Conservation (phyloP, 164 flowering plant genomes). For the Echeveria elegans region DNA sequence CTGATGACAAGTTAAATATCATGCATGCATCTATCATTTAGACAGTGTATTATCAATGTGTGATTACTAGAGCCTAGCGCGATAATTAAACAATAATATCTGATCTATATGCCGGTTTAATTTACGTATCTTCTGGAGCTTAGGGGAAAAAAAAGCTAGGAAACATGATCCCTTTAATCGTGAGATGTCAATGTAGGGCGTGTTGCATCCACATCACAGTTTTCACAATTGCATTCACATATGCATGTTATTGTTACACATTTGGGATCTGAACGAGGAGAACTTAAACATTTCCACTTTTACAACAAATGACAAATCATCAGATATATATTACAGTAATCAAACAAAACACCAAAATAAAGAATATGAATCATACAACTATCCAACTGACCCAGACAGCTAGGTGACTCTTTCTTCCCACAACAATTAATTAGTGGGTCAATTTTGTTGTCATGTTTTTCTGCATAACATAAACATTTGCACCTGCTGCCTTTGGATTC, state of each 20-base stretch:
- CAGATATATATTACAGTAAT: no score
- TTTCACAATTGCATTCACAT: not conserved
- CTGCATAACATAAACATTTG: no score
- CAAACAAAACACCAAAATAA: not conserved
- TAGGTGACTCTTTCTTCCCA: no score
- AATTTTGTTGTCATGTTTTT: no score
- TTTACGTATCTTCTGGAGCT: not conserved
- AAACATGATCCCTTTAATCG: slow-evolving; percentile 3
- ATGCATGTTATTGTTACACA: not conserved
- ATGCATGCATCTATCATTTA: not conserved
- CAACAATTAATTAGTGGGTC: no score
- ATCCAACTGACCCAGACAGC: no score
- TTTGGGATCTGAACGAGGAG: not conserved
- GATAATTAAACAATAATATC: not conserved
- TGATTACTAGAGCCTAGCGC: not conserved
- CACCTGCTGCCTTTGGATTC: no score
- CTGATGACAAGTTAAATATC: not conserved
- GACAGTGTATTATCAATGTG: not conserved
- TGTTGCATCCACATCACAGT: not conserved
- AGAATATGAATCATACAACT: no score
- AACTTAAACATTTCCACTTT: not conserved
- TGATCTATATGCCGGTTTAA: not conserved
- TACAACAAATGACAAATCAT: slow-evolving; percentile 6
- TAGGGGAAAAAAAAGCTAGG: not conserved
- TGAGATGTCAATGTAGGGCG: slow-evolving; percentile 2